Conservation (phyloP, 2,329 filamentous ascomycete genomes). For the Colletotrichum echinochloae region DNA sequence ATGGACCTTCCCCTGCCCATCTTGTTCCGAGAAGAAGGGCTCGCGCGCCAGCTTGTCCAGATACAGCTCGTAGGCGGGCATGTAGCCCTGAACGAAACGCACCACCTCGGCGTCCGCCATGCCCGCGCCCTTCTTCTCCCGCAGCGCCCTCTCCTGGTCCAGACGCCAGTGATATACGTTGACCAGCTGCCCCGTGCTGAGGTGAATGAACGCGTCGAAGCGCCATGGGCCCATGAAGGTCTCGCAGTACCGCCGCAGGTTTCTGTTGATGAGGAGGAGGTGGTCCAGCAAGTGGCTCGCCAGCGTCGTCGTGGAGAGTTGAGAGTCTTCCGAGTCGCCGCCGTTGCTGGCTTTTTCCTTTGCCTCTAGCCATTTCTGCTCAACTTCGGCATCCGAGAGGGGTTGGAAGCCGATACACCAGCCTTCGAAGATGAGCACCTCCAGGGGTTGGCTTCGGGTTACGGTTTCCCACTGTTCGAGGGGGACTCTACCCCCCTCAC, state of each 20-base stretch:
- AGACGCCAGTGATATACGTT: constrained; percentile 39
- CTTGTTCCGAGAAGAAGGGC: constrained; percentile 8
- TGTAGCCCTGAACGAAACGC: constrained; percentile 38
- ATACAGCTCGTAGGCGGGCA: constrained; percentile 38
- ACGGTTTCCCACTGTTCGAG: constrained; percentile 21
- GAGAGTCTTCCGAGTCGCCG: neutral
- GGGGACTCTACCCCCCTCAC: constrained; percentile 30
- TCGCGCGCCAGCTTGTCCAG: constrained; percentile 24
- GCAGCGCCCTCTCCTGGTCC: constrained; percentile 34
- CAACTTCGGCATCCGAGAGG: neutral
- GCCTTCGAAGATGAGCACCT: constrained; percentile 38
- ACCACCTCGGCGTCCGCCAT: constrained; percentile 36
- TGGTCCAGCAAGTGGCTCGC: constrained; percentile 24
- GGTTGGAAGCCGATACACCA: constrained; percentile 39
- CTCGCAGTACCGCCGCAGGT: constrained; percentile 35
- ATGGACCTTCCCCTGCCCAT: neutral
- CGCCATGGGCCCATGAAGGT: constrained; percentile 37
- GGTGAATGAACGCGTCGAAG: constrained; percentile 35
- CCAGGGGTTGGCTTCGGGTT: constrained; percentile 23
- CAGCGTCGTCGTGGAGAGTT: constrained; percentile 28
- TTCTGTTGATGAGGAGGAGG: constrained; percentile 33
- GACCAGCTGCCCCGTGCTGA: constrained; percentile 28
- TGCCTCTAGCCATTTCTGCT: constrained; percentile 33
- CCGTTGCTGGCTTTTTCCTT: neutral
- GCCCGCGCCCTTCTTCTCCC: constrained; percentile 35